phyloP scores from a whole-genome alignment of 305 asterid species.

The Ruellia speciosa region DNA sequence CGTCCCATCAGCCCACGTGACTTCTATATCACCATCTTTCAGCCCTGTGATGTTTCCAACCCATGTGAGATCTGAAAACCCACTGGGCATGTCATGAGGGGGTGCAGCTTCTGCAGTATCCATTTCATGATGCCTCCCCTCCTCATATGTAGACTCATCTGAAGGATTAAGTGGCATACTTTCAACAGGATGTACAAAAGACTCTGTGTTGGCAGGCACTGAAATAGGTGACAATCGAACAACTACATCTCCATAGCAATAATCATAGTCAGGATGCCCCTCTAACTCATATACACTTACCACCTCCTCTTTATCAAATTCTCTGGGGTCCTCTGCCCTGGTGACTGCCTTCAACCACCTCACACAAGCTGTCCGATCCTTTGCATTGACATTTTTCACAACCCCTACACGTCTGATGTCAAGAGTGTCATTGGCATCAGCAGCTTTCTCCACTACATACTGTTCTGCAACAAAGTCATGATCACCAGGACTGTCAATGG shows the following conservation, averaged over 20 bases:
- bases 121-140: constrained; percentile 24
- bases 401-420: constrained; percentile 82
- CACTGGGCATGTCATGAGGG: constrained; percentile 34
- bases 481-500: constrained; percentile 88
- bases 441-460: constrained; percentile 85
- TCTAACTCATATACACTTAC: constrained; percentile 97
- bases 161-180: constrained; percentile 29
- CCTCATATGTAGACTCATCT: constrained; percentile 30
- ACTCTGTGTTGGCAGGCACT: constrained; percentile 30
- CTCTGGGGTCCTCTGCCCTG: constrained; percentile 83
- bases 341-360: constrained; percentile 83
- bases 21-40: constrained; percentile 82
- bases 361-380: constrained; percentile 79
- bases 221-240: constrained; percentile 80
- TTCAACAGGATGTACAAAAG: constrained; percentile 27
- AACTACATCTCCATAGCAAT: constrained; percentile 93
- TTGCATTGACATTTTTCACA: constrained; percentile 76
- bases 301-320: constrained; percentile 83
- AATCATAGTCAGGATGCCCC: constrained; percentile 95
- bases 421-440: constrained; percentile 54
- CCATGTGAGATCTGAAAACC: constrained; percentile 84
- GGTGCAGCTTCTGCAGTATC: constrained; percentile 29
- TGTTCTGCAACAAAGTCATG: constrained; percentile 96
- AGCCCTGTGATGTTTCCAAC: constrained; percentile 93
- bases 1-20: constrained; percentile 97